phyloP scores from a whole-genome alignment of 2,329 filamentous ascomycete genomes.

The Cyphellophora europaea region DNA sequence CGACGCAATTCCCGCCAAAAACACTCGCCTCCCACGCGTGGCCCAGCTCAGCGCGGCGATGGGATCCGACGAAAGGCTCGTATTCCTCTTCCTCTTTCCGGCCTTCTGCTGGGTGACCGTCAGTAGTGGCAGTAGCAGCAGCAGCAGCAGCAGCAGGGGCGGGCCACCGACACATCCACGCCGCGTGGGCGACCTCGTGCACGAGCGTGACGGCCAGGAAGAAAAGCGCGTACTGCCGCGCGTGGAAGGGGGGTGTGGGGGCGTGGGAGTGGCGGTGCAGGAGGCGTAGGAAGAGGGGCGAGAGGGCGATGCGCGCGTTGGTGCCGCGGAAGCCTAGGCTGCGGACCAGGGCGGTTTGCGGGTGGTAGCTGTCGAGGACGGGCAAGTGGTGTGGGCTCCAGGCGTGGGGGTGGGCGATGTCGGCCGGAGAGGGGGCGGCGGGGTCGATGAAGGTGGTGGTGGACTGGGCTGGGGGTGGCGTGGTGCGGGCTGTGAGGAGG shows the following conservation, averaged over 20 bases:
- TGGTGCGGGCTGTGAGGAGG: neutral
- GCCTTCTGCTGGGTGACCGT: neutral
- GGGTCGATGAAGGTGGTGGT: neutral
- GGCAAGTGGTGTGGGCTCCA: too few relatives aligned
- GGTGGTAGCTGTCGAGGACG: neutral
- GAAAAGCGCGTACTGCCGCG: neutral
- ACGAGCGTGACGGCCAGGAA: constrained; percentile 1
- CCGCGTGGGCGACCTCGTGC: constrained; percentile 4
- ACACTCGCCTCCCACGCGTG: neutral
- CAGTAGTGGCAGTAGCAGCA: neutral
- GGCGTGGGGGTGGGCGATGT: neutral
- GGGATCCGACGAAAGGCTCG: neutral
- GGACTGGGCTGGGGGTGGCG: neutral
- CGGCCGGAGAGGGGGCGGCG: neutral
- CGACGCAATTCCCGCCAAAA: neutral
- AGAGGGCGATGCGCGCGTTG: neutral
- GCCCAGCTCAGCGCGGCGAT: neutral
- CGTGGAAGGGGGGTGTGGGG: neutral
- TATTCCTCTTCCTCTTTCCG: neutral
- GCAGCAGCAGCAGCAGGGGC: neutral
- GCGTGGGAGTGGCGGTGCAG: neutral
- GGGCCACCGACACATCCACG: constrained; percentile 1
- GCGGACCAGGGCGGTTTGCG: neutral
- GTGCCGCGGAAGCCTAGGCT: constrained; percentile 1
- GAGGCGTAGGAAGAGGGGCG: constrained; percentile 1